phyloP scores from a whole-genome alignment of 768 basidiomycete genomes.

The Lyophyllum decastes region DNA sequence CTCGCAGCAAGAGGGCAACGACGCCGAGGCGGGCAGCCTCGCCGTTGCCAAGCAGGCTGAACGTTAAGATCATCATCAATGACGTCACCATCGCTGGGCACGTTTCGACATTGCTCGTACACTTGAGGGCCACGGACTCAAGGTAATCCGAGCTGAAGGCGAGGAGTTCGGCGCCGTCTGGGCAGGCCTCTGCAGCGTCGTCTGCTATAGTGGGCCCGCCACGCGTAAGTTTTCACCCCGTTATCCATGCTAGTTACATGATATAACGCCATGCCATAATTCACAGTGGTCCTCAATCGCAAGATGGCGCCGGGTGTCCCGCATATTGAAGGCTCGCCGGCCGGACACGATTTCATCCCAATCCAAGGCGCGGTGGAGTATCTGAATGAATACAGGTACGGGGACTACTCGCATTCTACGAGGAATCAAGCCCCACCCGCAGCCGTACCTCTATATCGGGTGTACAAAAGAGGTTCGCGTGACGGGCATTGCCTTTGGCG shows the following conservation, averaged over 20 bases:
- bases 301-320: constrained; percentile 68
- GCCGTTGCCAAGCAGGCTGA: constrained; percentile 82
- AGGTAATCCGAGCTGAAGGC: constrained; percentile 71
- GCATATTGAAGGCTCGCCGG: constrained; percentile 75
- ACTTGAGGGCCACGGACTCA: constrained; percentile 79
- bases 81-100: constrained; percentile 93
- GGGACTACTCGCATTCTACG: constrained; percentile 50
- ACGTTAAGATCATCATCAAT: constrained; percentile 86
- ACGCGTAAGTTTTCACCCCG: constrained; percentile 49
- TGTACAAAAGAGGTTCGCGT: constrained; percentile 76
- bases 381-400: constrained; percentile 63
- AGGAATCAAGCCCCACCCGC: constrained; percentile 60
- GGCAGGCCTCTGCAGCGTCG: constrained; percentile 56
- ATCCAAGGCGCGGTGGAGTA: constrained; percentile 80
- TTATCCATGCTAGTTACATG: background rate
- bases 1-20: constrained; percentile 90
- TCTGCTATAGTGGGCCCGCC: constrained; percentile 72
- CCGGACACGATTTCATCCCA: constrained; percentile 86
- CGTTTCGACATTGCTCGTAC: constrained; percentile 72
- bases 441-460: constrained; percentile 66
- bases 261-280: background rate
- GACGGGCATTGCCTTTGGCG: constrained; percentile 83
- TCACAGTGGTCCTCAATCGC: constrained; percentile 67
- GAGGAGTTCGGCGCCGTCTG: constrained; percentile 83
- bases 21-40: constrained; percentile 86